Conservation (phyloP, 176 grass and related monocot species). For the Rhynchospora tenuis region DNA sequence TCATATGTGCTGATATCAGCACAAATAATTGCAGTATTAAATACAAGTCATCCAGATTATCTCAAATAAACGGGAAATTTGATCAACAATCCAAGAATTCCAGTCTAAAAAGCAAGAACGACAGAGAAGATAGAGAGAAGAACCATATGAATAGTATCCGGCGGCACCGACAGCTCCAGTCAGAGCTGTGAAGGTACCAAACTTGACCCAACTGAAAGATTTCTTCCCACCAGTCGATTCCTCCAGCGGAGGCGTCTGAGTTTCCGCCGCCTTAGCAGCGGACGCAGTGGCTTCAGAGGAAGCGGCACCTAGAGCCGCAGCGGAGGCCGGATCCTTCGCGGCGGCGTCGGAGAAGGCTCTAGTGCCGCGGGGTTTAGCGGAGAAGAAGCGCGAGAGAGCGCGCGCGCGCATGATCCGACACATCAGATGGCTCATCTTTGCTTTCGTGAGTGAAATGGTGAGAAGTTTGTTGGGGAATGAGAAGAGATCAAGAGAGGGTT, state of each 20-base stretch:
- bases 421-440: conserved; percentile 1
- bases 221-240: conserved; percentile 11
- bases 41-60: neutral
- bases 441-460: neutral
- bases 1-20: neutral
- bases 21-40: neutral
- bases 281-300: neutral
- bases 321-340: conserved; percentile 9
- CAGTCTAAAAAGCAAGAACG: conserved; percentile 4
- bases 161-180: conserved; percentile 40
- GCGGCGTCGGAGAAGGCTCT: conserved; percentile 17
- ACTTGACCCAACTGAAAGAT: conserved; percentile 50
- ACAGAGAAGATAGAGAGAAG: neutral
- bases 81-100: neutral
- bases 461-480: neutral
- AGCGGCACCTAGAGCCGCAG: neutral
- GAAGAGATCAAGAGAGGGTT: neutral
- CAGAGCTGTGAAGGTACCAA: conserved; percentile 46
- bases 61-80: neutral
- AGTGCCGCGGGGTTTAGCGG: neutral
- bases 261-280: neutral
- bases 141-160: conserved; percentile 62
- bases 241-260: neutral
- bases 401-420: conserved; percentile 12
- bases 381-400: conserved; percentile 2